Conservation (phyloP, 768 basidiomycete species). For the Naganishia friedmannii region DNA sequence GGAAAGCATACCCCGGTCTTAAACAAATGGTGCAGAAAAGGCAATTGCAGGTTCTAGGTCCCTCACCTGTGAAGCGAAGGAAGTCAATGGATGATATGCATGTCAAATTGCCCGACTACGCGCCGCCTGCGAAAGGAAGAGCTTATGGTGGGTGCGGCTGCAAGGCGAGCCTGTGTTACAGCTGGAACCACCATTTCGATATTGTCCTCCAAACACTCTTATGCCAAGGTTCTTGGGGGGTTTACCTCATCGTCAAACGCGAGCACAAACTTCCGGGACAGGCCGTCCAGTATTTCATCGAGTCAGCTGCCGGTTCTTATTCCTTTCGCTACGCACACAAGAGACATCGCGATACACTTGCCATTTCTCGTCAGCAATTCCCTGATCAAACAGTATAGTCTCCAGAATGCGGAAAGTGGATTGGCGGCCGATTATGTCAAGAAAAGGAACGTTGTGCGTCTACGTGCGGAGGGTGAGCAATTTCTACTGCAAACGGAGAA, state of each 20-base stretch:
- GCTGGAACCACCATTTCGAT: no score
- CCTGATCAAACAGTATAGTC: conserved; percentile 68
- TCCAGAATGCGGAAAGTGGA: conserved; percentile 90
- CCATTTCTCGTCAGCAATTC: conserved; percentile 49
- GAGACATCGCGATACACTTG: conserved; percentile 32
- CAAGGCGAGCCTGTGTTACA: no score
- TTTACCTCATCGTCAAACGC: conserved; percentile 31
- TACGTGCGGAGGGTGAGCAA: conserved; percentile 91
- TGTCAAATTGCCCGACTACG: conserved; percentile 52
- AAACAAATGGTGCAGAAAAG: conserved; percentile 1
- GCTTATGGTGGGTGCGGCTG: no score
- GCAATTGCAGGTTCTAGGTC: conserved; percentile 8
- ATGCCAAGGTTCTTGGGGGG: no score
- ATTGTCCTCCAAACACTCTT: no score
- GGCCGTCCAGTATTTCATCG: conserved; percentile 14
- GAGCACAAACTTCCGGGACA: neutral
- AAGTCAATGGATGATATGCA: conserved; percentile 53
- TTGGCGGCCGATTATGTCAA: conserved; percentile 92
- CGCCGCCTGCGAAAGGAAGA: conserved; percentile 46
- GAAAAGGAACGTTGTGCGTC: conserved; percentile 86
- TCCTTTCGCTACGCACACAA: neutral
- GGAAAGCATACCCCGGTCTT: conserved; percentile 12
- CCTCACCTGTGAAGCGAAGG: conserved; percentile 45
- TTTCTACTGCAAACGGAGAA: conserved; percentile 86
- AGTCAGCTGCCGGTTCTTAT: conserved; percentile 19